phyloP scores from a whole-genome alignment of 139 green algal species.

The Micractinium conductrix region DNA sequence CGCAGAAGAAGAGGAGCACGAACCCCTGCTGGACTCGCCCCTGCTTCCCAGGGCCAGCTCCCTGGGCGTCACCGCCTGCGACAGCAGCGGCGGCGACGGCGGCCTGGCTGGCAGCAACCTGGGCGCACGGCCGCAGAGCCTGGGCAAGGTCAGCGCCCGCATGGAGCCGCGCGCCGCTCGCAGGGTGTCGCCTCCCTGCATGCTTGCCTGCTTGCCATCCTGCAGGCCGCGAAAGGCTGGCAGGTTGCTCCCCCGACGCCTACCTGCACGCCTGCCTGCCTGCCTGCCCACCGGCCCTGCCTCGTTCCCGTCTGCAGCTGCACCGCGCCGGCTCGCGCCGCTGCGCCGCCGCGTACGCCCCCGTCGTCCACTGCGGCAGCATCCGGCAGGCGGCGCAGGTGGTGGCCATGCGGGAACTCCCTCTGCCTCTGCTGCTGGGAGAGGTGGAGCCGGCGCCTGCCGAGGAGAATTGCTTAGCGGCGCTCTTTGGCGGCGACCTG shows the following conservation, averaged over 20 bases:
- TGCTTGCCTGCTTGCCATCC: not conserved
- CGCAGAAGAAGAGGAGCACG: not conserved
- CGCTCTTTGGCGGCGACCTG: not conserved
- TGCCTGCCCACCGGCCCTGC: not conserved
- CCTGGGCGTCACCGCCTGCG: not conserved
- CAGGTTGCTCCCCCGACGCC: too few species aligned
- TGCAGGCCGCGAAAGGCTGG: not conserved
- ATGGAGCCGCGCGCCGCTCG: too few species aligned
- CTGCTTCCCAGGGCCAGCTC: not conserved
- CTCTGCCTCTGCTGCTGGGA: not conserved
- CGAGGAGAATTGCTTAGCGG: not conserved
- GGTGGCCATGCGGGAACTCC: conserved; percentile 49
- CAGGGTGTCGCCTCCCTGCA: not conserved
- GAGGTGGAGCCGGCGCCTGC: not conserved
- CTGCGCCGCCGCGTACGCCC: conserved; percentile 43
- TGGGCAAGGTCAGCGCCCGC: not conserved
- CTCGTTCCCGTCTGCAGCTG: not conserved
- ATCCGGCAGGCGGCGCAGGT: conserved; percentile 71
- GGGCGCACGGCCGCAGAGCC: not conserved
- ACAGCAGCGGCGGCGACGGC: not conserved
- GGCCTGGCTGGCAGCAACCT: not conserved
- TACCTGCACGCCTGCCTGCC: too few species aligned
- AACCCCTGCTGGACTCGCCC: not conserved
- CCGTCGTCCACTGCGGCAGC: conserved; percentile 78
- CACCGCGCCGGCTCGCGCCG: not conserved